Evolutionary conservation across 805 yeast species (phyloP).

Genomic region (Ogataea nitratoaversa): DNA sequence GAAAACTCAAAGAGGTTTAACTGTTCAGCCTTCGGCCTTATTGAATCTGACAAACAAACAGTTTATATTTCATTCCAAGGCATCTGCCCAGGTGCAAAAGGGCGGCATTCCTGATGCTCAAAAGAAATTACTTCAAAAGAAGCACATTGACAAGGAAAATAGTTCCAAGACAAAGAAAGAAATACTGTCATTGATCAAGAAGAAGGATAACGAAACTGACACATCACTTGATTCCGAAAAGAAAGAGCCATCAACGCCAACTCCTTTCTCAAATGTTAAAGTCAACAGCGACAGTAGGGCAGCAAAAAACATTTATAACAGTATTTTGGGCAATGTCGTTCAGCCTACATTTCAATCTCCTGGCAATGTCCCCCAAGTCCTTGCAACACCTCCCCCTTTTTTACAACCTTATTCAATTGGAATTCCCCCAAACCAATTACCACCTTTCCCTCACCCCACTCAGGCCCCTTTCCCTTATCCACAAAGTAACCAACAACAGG

Average conservation of each 20-base stretch:
- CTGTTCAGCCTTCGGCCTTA: conserved; percentile 75
- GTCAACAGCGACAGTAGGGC: conserved; percentile 11
- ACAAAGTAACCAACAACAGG: conserved; percentile 1
- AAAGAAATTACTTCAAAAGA: conserved; percentile 17
- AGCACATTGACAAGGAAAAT: conserved; percentile 24
- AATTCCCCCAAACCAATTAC: conserved; percentile 1
- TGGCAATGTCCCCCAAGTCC: not conserved
- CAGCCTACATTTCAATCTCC: conserved; percentile 4
- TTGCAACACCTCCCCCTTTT: conserved; percentile 2
- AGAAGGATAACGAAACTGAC: conserved; percentile 28
- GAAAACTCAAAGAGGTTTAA: conserved; percentile 74
- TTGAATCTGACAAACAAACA: conserved; percentile 75
- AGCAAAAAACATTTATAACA: conserved; percentile 27
- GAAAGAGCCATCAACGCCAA: conserved; percentile 4
- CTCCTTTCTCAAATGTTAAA: not conserved
- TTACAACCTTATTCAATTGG: conserved; percentile 2
- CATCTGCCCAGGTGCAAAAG: conserved; percentile 41
- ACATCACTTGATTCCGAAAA: too few relatives aligned
- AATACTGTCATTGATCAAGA: conserved; percentile 42
- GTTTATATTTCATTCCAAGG: conserved; percentile 69
- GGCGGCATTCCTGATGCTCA: conserved; percentile 16
- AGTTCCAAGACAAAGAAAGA: conserved; percentile 36
- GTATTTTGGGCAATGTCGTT: conserved; percentile 24
- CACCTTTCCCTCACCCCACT: not conserved
- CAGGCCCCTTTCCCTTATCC: conserved; percentile 16